Percentiles rank a stretch among this genome's conserved stretches.
phyloP scores from a whole-genome alignment of 164 flowering plant species.

The Brasenia schreberi region DNA sequence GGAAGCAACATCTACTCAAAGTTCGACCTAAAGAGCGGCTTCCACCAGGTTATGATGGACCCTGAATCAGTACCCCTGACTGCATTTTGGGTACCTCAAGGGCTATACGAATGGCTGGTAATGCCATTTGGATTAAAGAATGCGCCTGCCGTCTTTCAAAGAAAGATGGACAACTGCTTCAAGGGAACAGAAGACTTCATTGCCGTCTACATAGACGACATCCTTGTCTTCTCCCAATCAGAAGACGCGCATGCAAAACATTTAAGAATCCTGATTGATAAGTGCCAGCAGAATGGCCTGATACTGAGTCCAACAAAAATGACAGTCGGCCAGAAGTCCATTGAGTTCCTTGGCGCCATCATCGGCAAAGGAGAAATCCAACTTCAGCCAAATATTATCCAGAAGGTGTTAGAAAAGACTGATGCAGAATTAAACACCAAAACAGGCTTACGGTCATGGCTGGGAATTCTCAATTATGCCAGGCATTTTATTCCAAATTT shows the following conservation, averaged over 20 bases:
- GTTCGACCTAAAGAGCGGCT: not conserved
- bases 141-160: too few relatives aligned
- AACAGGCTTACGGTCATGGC: not conserved
- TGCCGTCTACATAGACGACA: too few relatives aligned
- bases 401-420: not conserved
- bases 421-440: not conserved
- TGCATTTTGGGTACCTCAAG: conserved; percentile 2
- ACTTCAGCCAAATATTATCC: conserved; percentile 4
- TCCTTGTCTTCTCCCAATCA: conserved; percentile 9
- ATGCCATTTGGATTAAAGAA: too few relatives aligned
- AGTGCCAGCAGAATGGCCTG: conserved; percentile 4
- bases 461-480: conserved; percentile 2
- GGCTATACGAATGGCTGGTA: too few relatives aligned
- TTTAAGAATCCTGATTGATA: conserved; percentile 1
- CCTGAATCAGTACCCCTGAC: conserved; percentile 4
- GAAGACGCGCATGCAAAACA: not conserved
- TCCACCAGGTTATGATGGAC: conserved; percentile 3
- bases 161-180: too few relatives aligned
- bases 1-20: conserved; percentile 1
- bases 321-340: not conserved
- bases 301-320: conserved; percentile 5
- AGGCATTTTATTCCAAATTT: conserved; percentile 2
- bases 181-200: too few relatives aligned
- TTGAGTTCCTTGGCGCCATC: conserved; percentile 4
- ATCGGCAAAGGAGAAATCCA: not conserved